Conservation (phyloP, 2,329 filamentous ascomycete species). For the Diaporthe helianthi region DNA sequence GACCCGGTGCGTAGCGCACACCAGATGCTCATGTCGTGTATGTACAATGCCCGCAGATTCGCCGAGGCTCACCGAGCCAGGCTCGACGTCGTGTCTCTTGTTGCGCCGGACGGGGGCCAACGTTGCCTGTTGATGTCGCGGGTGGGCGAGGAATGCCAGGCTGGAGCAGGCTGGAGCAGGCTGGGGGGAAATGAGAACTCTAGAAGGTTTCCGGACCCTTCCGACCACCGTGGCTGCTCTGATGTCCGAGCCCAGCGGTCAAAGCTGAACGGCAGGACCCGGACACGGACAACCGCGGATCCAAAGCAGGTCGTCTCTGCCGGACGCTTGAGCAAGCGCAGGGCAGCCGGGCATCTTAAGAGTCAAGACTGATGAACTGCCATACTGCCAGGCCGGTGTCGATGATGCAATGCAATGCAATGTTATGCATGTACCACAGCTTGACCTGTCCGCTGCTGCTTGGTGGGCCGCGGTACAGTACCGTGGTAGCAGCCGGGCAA, state of each 20-base stretch:
- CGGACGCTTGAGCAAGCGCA: background rate
- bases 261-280: conserved; percentile 18
- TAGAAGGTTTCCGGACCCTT: conserved; percentile 22
- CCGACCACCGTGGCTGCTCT: conserved; percentile 1
- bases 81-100: background rate
- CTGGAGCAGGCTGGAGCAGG: too few relatives aligned
- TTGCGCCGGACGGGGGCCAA: background rate
- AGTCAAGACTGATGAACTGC: too few relatives aligned
- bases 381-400: too few relatives aligned
- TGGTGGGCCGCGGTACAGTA: background rate
- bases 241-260: conserved; percentile 5
- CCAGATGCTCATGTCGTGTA: background rate
- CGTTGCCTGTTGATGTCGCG: background rate
- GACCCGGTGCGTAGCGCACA: background rate
- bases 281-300: background rate
- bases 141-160: background rate
- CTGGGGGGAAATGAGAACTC: background rate
- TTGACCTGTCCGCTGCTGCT: background rate
- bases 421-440: background rate
- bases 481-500: conserved; percentile 18
- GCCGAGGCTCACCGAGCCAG: background rate
- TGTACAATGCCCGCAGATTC: background rate
- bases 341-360: background rate
- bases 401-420: background rate
- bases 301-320: background rate